These are phyloP conservation scores for Chrysanthemum seticuspe DNA, from an alignment of 129 eudicot genomes.

Conservation along the genomic window DNA sequence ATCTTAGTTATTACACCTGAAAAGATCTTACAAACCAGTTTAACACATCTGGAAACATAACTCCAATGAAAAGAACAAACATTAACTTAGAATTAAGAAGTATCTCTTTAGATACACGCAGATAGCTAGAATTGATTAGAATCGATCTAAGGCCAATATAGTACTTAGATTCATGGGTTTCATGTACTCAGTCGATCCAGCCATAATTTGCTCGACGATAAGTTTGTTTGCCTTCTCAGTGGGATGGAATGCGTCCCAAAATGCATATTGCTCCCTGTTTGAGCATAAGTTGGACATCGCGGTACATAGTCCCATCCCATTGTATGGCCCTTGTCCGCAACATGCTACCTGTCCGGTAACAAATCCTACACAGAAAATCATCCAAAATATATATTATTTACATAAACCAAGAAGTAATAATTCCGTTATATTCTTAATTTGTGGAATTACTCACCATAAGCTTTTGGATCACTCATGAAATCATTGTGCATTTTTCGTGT, in stretches of 20 bases:
- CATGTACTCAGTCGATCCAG: slow-evolving; percentile 38
- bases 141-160: slow-evolving; percentile 38
- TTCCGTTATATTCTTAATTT: neutral
- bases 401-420: neutral
- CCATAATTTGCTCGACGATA: slow-evolving; percentile 43
- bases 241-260: slow-evolving; percentile 80
- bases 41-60: slow-evolving; percentile 21
- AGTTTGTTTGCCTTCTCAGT: slow-evolving; percentile 45
- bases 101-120: slow-evolving; percentile 10
- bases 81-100: neutral
- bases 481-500: slow-evolving; percentile 40
- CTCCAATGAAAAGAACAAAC: slow-evolving; percentile 9
- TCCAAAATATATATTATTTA: neutral
- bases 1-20: slow-evolving; percentile 15
- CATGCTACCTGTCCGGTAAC: slow-evolving; percentile 61
- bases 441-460: slow-evolving; percentile 25
- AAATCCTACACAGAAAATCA: slow-evolving; percentile 49
- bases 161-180: slow-evolving; percentile 53
- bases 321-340: slow-evolving; percentile 83
- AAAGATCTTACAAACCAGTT: neutral
- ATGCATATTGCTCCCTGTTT: slow-evolving; percentile 55
- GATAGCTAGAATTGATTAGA: slow-evolving; percentile 19
- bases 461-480: slow-evolving; percentile 37
- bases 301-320: slow-evolving; percentile 72
- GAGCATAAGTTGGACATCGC: slow-evolving; percentile 56